phyloP scores from a whole-genome alignment of 495 filamentous ascomycete genomes.

The Aspergillus biplanus region DNA sequence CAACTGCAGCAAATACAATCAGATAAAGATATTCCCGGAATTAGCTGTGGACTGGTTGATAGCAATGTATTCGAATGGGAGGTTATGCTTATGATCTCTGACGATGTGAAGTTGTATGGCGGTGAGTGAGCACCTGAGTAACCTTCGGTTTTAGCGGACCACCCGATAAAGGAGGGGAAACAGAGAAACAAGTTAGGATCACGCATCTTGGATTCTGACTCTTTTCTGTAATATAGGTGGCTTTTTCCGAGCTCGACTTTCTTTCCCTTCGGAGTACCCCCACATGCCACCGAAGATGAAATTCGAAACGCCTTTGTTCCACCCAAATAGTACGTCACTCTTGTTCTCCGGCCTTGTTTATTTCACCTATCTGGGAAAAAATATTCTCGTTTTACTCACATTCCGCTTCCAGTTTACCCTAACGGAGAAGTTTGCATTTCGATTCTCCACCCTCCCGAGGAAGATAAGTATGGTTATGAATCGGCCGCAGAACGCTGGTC shows the following conservation, averaged over 20 bases:
- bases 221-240: constrained; percentile 59
- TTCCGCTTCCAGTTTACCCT: constrained; percentile 64
- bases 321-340: constrained; percentile 74
- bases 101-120: constrained; percentile 95
- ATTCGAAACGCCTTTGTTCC: constrained; percentile 88
- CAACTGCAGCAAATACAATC: constrained; percentile 95
- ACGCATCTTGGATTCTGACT: not conserved
- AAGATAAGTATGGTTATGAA: constrained; percentile 96
- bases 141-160: not conserved
- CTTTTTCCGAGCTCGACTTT: constrained; percentile 82
- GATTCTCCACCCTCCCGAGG: constrained; percentile 94
- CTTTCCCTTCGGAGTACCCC: constrained; percentile 83
- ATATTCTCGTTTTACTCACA: not conserved
- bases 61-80: constrained; percentile 99
- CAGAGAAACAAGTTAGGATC: not conserved
- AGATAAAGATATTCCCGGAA: constrained; percentile 88
- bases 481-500: constrained; percentile 90
- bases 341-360: not conserved
- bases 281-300: constrained; percentile 88
- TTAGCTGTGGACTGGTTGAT: constrained; percentile 86
- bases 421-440: constrained; percentile 94
- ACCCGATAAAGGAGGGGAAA: not conserved
- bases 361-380: not conserved
- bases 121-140: constrained; percentile 52
- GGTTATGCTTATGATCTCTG: constrained; percentile 97